phyloP scores from a whole-genome alignment of 2,329 filamentous ascomycete species.

The Apiospora sp. region DNA sequence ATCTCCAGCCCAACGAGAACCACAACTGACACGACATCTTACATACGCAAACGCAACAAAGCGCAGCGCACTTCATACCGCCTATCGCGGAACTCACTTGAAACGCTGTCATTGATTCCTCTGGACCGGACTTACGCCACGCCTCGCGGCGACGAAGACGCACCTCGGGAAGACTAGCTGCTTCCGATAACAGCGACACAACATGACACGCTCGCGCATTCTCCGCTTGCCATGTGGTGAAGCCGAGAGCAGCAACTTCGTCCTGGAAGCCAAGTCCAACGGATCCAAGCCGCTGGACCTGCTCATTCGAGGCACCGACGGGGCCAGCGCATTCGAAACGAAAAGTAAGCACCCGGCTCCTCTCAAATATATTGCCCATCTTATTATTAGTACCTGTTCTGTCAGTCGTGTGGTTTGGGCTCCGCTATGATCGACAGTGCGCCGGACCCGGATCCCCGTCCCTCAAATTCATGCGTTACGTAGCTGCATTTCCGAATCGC shows the following conservation, averaged over 20 bases:
- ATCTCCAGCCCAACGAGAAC: not conserved
- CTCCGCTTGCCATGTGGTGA: slow-evolving; percentile 19
- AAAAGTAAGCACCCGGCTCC: slow-evolving; percentile 23
- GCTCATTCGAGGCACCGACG: slow-evolving; percentile 22
- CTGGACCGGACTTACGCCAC: slow-evolving; percentile 4
- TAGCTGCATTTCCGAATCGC: slow-evolving; percentile 7
- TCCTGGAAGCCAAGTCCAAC: slow-evolving; percentile 13
- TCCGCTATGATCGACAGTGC: slow-evolving; percentile 16
- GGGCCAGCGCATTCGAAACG: slow-evolving; percentile 20
- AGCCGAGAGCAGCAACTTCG: slow-evolving; percentile 17
- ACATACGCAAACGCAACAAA: not conserved
- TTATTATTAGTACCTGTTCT: slow-evolving; percentile 5
- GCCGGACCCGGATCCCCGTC: slow-evolving; percentile 9
- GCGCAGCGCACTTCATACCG: not conserved
- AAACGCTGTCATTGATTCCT: not conserved
- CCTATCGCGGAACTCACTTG: slow-evolving; percentile 1
- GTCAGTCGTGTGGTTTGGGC: not conserved
- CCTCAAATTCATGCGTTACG: slow-evolving; percentile 17
- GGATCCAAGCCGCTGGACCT: slow-evolving; percentile 21
- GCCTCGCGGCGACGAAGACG: not conserved
- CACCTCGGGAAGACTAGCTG: not conserved
- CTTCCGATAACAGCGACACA: not conserved
- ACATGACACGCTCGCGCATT: slow-evolving; percentile 22
- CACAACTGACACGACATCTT: slow-evolving; percentile 14
- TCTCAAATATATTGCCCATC: slow-evolving; percentile 9